A percentile compares a stretch with the other conserved stretches of the same genome.
Conservation (phyloP, 2,329 filamentous ascomycete species). For the Sphaerostilbella broomeana region DNA sequence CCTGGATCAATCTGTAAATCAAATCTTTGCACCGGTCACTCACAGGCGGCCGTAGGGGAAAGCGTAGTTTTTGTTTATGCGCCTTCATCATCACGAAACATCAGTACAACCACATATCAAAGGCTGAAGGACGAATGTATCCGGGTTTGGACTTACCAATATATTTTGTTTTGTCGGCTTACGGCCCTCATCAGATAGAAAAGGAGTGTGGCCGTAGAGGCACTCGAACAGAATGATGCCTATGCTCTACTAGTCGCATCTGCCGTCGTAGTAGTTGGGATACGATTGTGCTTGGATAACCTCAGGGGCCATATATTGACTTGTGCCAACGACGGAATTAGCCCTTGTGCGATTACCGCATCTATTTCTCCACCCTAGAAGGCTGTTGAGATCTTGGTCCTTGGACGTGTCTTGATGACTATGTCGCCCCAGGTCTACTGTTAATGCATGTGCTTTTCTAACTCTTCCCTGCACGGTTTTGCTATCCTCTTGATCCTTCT, state of each 20-base stretch:
- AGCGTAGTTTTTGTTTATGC: slow-evolving; percentile 62
- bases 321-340: slow-evolving; percentile 85
- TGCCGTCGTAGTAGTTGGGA: slow-evolving; percentile 69
- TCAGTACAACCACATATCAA: too few species aligned
- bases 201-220: slow-evolving; percentile 85
- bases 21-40: slow-evolving; percentile 70
- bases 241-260: slow-evolving; percentile 96
- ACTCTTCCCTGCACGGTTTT: slow-evolving; percentile 30
- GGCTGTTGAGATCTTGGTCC: slow-evolving; percentile 27
- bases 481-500: slow-evolving; percentile 56
- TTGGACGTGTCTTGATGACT: slow-evolving; percentile 24
- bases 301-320: slow-evolving; percentile 97
- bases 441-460: slow-evolving; percentile 26
- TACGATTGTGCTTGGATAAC: slow-evolving; percentile 59
- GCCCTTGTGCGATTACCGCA: slow-evolving; percentile 66
- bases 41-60: slow-evolving; percentile 60
- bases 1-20: slow-evolving; percentile 63
- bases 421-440: slow-evolving; percentile 27
- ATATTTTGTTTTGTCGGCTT: slow-evolving; percentile 84
- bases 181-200: slow-evolving; percentile 70
- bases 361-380: slow-evolving; percentile 65
- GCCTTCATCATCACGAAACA: slow-evolving; percentile 43
- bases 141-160: slow-evolving; percentile 44
- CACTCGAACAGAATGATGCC: slow-evolving; percentile 94
- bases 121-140: background rate